Evolutionary conservation across 139 green algal genomes (phyloP), one percentile per base, ranked within the genome.

Genomic region (Coelastrella sp.): DNA sequence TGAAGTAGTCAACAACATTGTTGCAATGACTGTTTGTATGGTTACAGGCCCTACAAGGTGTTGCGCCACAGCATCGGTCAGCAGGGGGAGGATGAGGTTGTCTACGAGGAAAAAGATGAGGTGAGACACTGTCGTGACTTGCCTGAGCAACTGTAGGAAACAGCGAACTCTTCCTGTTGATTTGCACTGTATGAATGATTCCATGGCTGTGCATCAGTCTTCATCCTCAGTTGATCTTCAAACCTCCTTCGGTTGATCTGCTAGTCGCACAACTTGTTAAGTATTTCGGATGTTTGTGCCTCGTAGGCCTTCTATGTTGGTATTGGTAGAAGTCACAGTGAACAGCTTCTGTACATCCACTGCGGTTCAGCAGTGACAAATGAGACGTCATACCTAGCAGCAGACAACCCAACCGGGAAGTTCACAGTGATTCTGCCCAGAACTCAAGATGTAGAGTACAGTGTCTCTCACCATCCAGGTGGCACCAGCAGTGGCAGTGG

Each of bases 41-140:
- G 17, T 15, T 57, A 96, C 80, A 86, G 94, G 7, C 89, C 90
- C 19, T 89, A 85, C 88, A 92, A 91, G 87, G 89, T 90, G 23
- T 35, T 81, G 67, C 57, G 76, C 2, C 83, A 86, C 74, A 88
- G 57, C 38, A 50, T 86, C n/a, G 23, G 43, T 3, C 23, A 60
- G 43, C 35, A 15, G 34, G 48, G 60, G 19, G 72, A 67, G 3
- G 85, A 83, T 83, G 85, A 83, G 35, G 69, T 93, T 50, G 95
- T 98, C 27, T 97, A 86, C 81, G 92, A 98, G 74, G 95, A 98
- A 84, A 74, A 38, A 9, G 88, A 93, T 40, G 86, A 91, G 72
- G 79, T 82, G 34, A 21, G 75, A 21, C n/a, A n/a, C n/a, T n/a
- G n/a, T n/a, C n/a, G n/a, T n/a, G n/a, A n/a, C n/a, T n/a, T n/a